Evolutionary conservation across 106 monocot genomes (phyloP), one percentile per base, ranked within the genome.

Genomic region (Agapanthus africanus): DNA sequence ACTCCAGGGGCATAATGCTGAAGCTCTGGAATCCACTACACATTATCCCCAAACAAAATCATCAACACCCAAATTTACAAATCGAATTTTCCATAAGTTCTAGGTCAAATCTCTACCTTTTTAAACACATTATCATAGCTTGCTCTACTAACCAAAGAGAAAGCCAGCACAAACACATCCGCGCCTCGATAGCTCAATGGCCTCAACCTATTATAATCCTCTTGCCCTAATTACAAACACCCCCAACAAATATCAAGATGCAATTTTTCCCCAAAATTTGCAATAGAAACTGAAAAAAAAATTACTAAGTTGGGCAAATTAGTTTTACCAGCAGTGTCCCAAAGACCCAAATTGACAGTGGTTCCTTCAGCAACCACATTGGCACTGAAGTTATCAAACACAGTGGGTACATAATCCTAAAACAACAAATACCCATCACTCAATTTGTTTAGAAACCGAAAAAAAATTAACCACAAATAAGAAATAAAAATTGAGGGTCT

Each of bases 341-440:
- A 94, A 26, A 94, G 78, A 22, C 93, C 93, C 32, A 94, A 65
- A 74, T 87, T 94, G 38, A 94, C 93, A 27, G 90, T 94, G 28
- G 72, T 87, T 11, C 84, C 84, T 36, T 94, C 93, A 2, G 70
- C 80, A 21, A 84, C 80, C 18, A 94, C 86, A 79, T 94, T 94
- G 14, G 93, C 93, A 37, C 93, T 94, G 77, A 94, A 94, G 67
- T 94, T 94, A 61, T 94, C 93, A 65, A 94, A 94, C 68, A 94
- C 93, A 14, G 93, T 94, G 9, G 93, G 93, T 31, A 93, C 79
- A 57, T 93, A 93, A 65, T 93, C 59, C 61, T 25, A 66, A 69
- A 61, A 19, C 11, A 61, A 61, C 35, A 65, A 63, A 59, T 31
- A 69, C 15, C 32, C 40, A 71, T 44, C 66, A 65, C 28, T 14